phyloP scores from a whole-genome alignment of 495 filamentous ascomycete genomes.

The Aspergillus avenaceus region DNA sequence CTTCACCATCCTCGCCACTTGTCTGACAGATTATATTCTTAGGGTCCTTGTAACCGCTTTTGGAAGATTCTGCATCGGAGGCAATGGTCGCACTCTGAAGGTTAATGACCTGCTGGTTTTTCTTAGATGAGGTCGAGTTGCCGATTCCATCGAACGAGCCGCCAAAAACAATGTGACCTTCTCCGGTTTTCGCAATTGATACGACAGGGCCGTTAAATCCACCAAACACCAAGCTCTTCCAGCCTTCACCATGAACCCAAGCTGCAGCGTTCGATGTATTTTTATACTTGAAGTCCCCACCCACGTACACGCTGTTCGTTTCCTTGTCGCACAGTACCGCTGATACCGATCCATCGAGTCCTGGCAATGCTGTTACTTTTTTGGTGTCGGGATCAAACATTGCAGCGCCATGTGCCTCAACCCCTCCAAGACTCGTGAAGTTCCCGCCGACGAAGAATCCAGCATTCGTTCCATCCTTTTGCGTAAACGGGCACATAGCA shows the following conservation, averaged over 20 bases:
- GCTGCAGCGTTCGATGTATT: slow-evolving; percentile 87
- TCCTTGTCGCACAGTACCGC: slow-evolving; percentile 78
- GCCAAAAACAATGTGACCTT: slow-evolving; percentile 85
- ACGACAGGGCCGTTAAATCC: slow-evolving; percentile 94
- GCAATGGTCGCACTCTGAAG: slow-evolving; percentile 71
- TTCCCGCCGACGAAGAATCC: slow-evolving; percentile 88
- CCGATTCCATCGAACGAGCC: slow-evolving; percentile 89
- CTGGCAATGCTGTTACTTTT: slow-evolving; percentile 64
- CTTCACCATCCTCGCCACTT: slow-evolving; percentile 55
- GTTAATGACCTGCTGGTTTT: slow-evolving; percentile 74
- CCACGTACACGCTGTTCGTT: slow-evolving; percentile 84
- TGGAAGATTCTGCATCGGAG: slow-evolving; percentile 54
- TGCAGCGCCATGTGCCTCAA: slow-evolving; percentile 74
- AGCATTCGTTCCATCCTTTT: slow-evolving; percentile 59
- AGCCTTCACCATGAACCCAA: slow-evolving; percentile 65
- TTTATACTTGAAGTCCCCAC: slow-evolving; percentile 73
- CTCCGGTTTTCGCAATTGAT: slow-evolving; percentile 73
- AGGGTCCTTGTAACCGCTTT: slow-evolving; percentile 69
- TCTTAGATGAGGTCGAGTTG: slow-evolving; percentile 64
- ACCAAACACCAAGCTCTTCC: slow-evolving; percentile 82
- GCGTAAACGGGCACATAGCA: slow-evolving; percentile 78
- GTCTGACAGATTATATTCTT: slow-evolving; percentile 82
- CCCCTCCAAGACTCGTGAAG: slow-evolving; percentile 85
- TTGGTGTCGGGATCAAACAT: slow-evolving; percentile 68
- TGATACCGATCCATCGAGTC: slow-evolving; percentile 76